Evolutionary conservation across 2,329 filamentous ascomycete genomes (phyloP), one percentile per base, ranked within the genome.

Genomic region (Ambrosiella cleistominuta): DNA sequence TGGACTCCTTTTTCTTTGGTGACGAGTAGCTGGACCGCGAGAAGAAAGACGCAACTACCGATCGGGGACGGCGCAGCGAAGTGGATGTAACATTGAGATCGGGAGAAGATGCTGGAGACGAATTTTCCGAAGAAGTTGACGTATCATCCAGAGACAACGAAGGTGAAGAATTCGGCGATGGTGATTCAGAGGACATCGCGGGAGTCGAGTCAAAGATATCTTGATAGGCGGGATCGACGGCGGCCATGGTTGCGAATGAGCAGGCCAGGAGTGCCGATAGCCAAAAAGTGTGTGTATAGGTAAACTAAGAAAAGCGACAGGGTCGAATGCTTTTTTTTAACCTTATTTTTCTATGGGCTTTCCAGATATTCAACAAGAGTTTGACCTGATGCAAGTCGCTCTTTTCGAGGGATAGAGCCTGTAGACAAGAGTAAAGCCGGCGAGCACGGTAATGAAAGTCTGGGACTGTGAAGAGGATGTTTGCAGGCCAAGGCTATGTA

Each of bases 201-300:
- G 36, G 17, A 2, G 54, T n/a, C 49, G 36, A 17, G 47, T 47
- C 58, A 52, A 60, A 60, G 40, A 57, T 54, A 49, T 60, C 54
- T 50, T 60, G 58, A 56, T 60, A 60, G 19, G 58, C 49, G 36
- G 50, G 58, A 60, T 60, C 58, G 40, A 27, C 58, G 52, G 49
- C 54, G 37, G 57, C 49, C 58, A 60, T 60, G 42, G 35, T 37
- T 58, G 40, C 38, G 44, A 55, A 54, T 44, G 7, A 50, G 44
- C 39, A 13, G 51, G 37, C 57, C 51, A 50, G 53, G 53, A n/a
- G n/a, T 44, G 11, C 12, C 38, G n/a, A 11, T 38, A 13, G 13
- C 27, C 27, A 27, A 27, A 27, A 27, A 27, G 27, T 27, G 3
- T 27, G 27, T 5, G 27, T 27, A 27, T 27, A 27, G 27, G 27